These are phyloP conservation scores for Trichoderma koningiopsis DNA, from an alignment of 2,329 filamentous ascomycete genomes.

Conservation along the genomic window DNA sequence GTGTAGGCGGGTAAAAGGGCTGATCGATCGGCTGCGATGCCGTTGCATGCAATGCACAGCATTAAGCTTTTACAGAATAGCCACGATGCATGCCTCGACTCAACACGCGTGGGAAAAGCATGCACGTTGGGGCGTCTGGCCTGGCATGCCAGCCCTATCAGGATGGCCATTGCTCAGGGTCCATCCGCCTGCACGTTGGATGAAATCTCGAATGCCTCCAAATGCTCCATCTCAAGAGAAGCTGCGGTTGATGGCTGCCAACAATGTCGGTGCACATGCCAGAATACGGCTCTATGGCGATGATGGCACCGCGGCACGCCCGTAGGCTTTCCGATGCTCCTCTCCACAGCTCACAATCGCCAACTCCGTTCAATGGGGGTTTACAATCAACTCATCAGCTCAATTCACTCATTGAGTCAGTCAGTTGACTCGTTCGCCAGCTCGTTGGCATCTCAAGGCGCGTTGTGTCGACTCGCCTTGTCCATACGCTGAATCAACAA, in stretches of 20 bases:
- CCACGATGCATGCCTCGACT: neutral
- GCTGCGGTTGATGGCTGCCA: neutral
- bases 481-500: neutral
- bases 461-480: neutral
- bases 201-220: neutral
- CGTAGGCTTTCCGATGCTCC: neutral
- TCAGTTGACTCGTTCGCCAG: neutral
- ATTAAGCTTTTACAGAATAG: neutral
- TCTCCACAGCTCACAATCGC: neutral
- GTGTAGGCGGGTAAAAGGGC: conserved; percentile 1
- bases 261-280: conserved; percentile 6
- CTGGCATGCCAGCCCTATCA: conserved; percentile 20
- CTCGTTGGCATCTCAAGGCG: neutral
- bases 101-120: neutral
- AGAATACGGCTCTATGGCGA: neutral
- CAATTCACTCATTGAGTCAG: neutral
- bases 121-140: neutral
- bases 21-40: conserved; percentile 4
- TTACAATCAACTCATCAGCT: neutral
- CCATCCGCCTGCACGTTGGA: neutral
- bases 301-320: neutral
- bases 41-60: neutral
- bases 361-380: neutral
- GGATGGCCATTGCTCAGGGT: neutral
- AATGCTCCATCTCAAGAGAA: neutral